Conservation (phyloP, 768 basidiomycete genomes). For the Naganishia antarctica region DNA sequence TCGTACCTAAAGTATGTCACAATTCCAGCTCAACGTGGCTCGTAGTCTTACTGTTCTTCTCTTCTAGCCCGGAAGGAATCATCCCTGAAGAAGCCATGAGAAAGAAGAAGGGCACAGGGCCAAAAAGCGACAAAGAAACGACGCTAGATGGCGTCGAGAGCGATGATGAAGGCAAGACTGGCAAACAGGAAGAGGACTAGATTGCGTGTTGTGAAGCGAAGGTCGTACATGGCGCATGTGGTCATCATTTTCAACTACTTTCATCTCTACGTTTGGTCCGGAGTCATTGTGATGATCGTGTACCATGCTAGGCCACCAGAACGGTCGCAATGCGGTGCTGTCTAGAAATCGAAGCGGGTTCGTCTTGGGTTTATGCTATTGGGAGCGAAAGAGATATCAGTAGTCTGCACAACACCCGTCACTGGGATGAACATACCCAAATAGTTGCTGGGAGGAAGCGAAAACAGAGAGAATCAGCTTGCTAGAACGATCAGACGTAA, state of each 20-base stretch:
- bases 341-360: no score
- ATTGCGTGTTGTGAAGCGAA: not conserved
- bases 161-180: constrained; percentile 12
- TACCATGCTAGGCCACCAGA: no score
- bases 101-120: constrained; percentile 11
- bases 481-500: not conserved
- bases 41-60: not conserved
- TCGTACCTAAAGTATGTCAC: constrained; percentile 2
- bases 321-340: no score
- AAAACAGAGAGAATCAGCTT: not conserved
- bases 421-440: not conserved
- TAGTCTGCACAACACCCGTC: not conserved
- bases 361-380: not conserved
- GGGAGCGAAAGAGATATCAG: not conserved
- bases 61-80: not conserved
- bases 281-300: no score
- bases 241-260: no score
- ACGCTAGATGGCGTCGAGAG: constrained; percentile 6
- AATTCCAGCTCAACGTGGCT: not conserved
- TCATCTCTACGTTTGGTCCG: no score
- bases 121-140: not conserved
- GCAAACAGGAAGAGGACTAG: constrained; percentile 13
- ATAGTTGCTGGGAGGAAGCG: constrained; percentile 7
- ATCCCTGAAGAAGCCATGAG: constrained; percentile 16
- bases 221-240: not conserved